Base-by-base conservation (phyloP, 2,329 filamentous ascomycete genomes). In the Ceratocystis albifundus region DNA sequence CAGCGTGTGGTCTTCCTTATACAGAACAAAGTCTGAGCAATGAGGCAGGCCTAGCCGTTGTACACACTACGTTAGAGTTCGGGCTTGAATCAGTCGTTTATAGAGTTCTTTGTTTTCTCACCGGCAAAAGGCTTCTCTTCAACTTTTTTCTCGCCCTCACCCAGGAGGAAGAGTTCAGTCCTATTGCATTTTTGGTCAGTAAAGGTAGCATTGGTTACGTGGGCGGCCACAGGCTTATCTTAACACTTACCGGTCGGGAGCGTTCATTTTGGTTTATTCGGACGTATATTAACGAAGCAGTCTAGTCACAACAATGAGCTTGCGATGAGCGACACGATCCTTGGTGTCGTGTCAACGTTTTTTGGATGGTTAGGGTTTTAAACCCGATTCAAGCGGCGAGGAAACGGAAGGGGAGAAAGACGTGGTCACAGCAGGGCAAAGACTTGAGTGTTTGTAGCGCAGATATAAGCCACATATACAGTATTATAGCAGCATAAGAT, bases 1-100 rank as follows among this genome's bases (percentile, higher is more conserved):
- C 30, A 99, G 84, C 0, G 93, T 96, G 77, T 96, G 93, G 72
- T 99, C 94, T 76, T 99, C 94, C 76, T 96, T 97, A 77, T 90
- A 90, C 77, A 99, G 86, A 68, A 90, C 86, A 79, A 99, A 99
- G 76, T 96, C 89, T 8, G 90, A 89, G n/a, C 89, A 91, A 75
- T 96, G 96, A 25, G 93, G 90, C 74, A 96, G 91, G 73, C 90
- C 91, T 94, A 48, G 12, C 25, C 8, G 36, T 28, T 22, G n/a
- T 48, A 64, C 10, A 32, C 17, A 17, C 20, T 17, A 8, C 53
- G 20, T 48, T 36, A 41, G 41, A 17, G 20, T 17, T 4, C 28
- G 44, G 0, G 20, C 25, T 6, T 45, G 3, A 7, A 62, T 12
- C 28, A 20, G 22, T 46, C 41, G 15, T 59, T 61, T 64, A 63